A percentile compares a stretch with the other conserved stretches of the same genome.
Conservation (phyloP, 352 stramenopile species). For the Hyphochytrium catenoides region DNA sequence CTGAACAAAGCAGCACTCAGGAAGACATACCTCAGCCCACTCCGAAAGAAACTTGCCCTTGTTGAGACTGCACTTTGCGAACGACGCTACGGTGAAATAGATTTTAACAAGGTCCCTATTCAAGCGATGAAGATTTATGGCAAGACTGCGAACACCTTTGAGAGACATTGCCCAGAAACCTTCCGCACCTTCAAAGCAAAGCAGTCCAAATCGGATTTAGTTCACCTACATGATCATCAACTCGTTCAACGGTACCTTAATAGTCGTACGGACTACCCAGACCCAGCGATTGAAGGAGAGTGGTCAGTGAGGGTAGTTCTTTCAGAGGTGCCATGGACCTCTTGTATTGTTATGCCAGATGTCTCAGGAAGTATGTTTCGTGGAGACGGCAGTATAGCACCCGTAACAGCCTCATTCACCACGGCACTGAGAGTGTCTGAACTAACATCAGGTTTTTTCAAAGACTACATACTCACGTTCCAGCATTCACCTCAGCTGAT, state of each 20-base stretch:
- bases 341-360: conserved; percentile 25
- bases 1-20: conserved; percentile 16
- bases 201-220: conserved; percentile 19
- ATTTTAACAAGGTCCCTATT: conserved; percentile 17
- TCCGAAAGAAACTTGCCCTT: conserved; percentile 16
- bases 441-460: conserved; percentile 19
- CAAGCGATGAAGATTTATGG: conserved; percentile 23
- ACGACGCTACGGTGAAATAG: conserved; percentile 20
- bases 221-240: conserved; percentile 21
- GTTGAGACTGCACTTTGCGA: conserved; percentile 22
- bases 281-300: conserved; percentile 23
- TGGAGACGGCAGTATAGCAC: conserved; percentile 7
- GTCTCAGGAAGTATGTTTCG: conserved; percentile 24
- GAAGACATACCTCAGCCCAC: conserved; percentile 19
- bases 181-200: conserved; percentile 13
- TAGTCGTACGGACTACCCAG: not conserved
- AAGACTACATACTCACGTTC: conserved; percentile 26
- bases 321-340: conserved; percentile 13
- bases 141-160: conserved; percentile 17
- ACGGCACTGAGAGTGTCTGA: conserved; percentile 18
- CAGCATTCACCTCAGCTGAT: conserved; percentile 17
- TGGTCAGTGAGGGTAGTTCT: conserved; percentile 19
- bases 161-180: conserved; percentile 13
- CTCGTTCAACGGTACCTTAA: conserved; percentile 17
- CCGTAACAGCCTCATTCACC: conserved; percentile 20